Conservation (phyloP, 1,284 basidiomycete genomes). For the Melanopsichium pennsylvanicum region DNA sequence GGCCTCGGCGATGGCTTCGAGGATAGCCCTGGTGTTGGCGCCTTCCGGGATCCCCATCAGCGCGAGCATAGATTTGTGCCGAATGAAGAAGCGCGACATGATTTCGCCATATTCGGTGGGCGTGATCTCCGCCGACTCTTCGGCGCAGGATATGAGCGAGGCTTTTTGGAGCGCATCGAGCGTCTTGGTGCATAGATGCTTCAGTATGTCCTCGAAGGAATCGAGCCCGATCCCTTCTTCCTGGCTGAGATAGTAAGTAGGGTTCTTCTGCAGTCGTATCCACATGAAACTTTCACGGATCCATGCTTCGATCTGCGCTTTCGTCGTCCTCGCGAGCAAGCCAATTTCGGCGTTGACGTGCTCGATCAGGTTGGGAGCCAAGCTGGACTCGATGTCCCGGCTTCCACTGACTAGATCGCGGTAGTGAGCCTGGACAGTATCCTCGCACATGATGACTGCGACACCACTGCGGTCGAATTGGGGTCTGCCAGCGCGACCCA, state of each 20-base stretch:
- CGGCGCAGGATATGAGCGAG: slow-evolving; percentile 19
- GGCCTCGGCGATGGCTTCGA: slow-evolving; percentile 51
- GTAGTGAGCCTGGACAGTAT: slow-evolving; percentile 43
- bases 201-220: slow-evolving; percentile 36
- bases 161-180: slow-evolving; percentile 24
- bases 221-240: slow-evolving; percentile 37
- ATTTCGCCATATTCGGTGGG: slow-evolving; percentile 52
- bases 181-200: slow-evolving; percentile 27
- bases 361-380: slow-evolving; percentile 48
- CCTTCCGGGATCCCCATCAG: slow-evolving; percentile 27
- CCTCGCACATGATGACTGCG: slow-evolving; percentile 58
- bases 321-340: slow-evolving; percentile 14
- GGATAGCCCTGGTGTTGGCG: slow-evolving; percentile 20
- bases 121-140: slow-evolving; percentile 9
- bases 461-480: slow-evolving; percentile 77
- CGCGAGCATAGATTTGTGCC: slow-evolving; percentile 47
- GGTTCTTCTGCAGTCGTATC: slow-evolving; percentile 49
- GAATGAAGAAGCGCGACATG: slow-evolving; percentile 52
- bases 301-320: slow-evolving; percentile 29
- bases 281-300: slow-evolving; percentile 46
- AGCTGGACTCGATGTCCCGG: slow-evolving; percentile 47
- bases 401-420: slow-evolving; percentile 41
- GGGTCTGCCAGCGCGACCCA: slow-evolving; percentile 79
- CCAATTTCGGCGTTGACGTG: slow-evolving; percentile 57
- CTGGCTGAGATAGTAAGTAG: slow-evolving; percentile 35